Evolutionary conservation across 306 rosid species (phyloP), one percentile per base, ranked within the genome.

Genomic region (Ormosia semicastrata): DNA sequence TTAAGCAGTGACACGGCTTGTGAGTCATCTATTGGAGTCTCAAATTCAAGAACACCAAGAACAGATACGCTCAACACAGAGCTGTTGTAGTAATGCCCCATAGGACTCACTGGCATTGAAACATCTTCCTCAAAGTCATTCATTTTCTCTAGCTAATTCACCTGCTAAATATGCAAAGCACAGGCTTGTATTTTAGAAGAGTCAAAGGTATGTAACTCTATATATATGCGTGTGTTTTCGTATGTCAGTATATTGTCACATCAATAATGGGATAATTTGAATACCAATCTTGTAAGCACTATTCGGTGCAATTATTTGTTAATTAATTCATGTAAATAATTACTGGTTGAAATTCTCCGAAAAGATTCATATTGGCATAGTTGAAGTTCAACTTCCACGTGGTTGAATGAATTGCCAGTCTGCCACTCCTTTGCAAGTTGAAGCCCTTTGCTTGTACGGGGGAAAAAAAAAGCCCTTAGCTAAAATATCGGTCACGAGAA

Each of bases 101-200:
- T 29, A 17, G 92, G 92, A 70, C 92, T 89, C 52, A 79, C 75
- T 34, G 92, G 88, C 79, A 41, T 32, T 10, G 40, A 30, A 13
- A 46, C 73, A 41, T 47, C 74, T 11, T 46, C 75, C 53, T 79
- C 85, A 53, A 36, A 6, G 5, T 15, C 34, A 4, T 43, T 43
- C 59, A 11, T 60, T 43, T 6, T 40, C 44, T 6, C 34, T 4
- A 7, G 15, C 10, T 64, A 37, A 14, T 65, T 66, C 32, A 1
- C 36, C 24, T 3, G 24, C 12, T 11, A 52, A 37, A 37, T 37
- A 37, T 37, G 49, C 47, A 43, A 8, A 43, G 11, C 2, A 5
- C 44, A 41, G 46, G 49, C 49, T 43, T 43, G 3, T 8, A 3
- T 14, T 5, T 52, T 5, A 52, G 8, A 14, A 4, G 8, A 52